A percentile compares a stretch with the other conserved stretches of the same genome.
phyloP scores from a whole-genome alignment of 1,284 basidiomycete genomes.

The Ganoderma multipileum region DNA sequence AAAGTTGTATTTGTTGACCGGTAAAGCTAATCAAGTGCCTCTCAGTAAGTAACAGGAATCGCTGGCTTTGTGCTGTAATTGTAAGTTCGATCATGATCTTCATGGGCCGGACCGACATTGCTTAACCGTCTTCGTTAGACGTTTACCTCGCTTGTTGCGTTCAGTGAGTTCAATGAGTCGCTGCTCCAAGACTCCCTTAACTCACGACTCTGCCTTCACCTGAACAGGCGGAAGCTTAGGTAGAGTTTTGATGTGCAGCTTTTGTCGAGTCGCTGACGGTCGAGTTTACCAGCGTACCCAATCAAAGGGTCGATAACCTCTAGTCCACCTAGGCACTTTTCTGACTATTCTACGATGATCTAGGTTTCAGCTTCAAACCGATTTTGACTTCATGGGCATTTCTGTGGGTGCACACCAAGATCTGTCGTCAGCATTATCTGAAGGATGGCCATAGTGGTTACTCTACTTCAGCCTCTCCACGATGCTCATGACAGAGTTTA shows the following conservation, averaged over 20 bases:
- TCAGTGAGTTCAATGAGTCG: background rate
- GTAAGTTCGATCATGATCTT: background rate
- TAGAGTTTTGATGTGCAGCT: background rate
- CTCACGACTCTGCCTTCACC: background rate
- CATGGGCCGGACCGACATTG: background rate
- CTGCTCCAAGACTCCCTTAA: background rate
- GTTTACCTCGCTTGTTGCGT: background rate
- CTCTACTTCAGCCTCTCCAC: constrained; percentile 10
- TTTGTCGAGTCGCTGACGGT: background rate
- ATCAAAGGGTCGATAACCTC: background rate
- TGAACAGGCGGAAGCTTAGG: background rate
- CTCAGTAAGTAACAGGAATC: constrained; percentile 12
- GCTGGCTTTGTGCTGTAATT: constrained; percentile 2
- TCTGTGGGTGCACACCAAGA: background rate
- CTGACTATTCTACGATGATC: background rate
- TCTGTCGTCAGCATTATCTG: background rate
- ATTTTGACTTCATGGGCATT: background rate
- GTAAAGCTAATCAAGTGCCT: background rate
- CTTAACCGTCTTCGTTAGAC: background rate
- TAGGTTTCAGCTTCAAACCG: background rate
- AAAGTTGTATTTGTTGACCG: background rate
- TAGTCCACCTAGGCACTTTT: background rate
- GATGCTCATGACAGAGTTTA: constrained; percentile 7
- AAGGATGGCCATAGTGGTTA: constrained; percentile 8
- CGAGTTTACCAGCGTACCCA: background rate